Evolutionary conservation across 2,329 filamentous ascomycete genomes (phyloP), one percentile per base, ranked within the genome.

Genomic region (Aschersonia sp.): DNA sequence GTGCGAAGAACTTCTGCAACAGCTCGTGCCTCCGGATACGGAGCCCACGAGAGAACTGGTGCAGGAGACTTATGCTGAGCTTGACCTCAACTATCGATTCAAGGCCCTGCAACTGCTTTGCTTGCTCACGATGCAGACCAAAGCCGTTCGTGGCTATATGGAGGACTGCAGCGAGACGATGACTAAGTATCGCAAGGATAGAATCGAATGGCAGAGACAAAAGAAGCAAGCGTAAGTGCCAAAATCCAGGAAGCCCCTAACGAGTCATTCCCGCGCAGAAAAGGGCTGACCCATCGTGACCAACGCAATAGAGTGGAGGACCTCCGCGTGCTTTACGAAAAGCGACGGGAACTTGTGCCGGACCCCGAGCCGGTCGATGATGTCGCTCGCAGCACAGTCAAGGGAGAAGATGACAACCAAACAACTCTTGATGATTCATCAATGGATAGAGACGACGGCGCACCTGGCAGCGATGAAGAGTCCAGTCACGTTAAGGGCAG

Each of bases 121-220:
- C 61, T 81, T 90, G 70, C 71, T 97, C 51, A 89, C 86, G 2
- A 74, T 89, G 48, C 83, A 88, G 58, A 95, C 92, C 0, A 89
- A 87, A 60, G 81, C 84, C 2, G 77, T 97, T 54, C 82, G 90
- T 47, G 82, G 79, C 12, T 94, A 94, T 60, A 84, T 98, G 72
- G 87, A 95, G 55, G 83, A 90, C 52, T 94, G 89, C 66, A 87
- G 84, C 53, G 86, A 90, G 59, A 85, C 87, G 47, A 95, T 97
- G 89, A 98, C 92, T 2, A 79, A 81, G 47, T 87, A 94, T 59
- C 82, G 92, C 45, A 98, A 98, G 64, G 85, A 94, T 61, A 95
- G 95, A 68, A 95, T 95, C 51, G 87, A 94, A 54, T 84, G 81
- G 65, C 90, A 97, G 66, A 79, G 88, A 53, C 79, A 84, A 55